phyloP scores from a whole-genome alignment of 768 basidiomycete species.

The Panellus pusillus region DNA sequence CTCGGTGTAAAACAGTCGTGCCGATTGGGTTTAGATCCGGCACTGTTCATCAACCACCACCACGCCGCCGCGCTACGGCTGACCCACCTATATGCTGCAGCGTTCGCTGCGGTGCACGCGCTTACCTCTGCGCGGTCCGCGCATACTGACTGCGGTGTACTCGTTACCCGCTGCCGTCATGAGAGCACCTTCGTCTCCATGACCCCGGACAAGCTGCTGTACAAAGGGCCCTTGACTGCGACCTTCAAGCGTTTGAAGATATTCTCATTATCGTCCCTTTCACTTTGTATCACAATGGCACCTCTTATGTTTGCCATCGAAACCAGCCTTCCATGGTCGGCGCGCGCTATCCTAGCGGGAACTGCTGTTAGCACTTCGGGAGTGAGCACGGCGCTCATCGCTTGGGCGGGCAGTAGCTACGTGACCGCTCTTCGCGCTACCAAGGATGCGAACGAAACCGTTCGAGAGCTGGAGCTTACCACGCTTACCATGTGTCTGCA shows the following conservation, averaged over 20 bases:
- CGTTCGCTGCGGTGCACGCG: constrained; percentile 16
- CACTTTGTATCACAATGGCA: constrained; percentile 63
- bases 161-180: not conserved
- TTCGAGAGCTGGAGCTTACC: constrained; percentile 66
- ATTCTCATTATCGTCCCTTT: constrained; percentile 79
- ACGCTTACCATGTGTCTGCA: constrained; percentile 63
- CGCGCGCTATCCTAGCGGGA: constrained; percentile 63
- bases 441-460: constrained; percentile 40
- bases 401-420: constrained; percentile 73
- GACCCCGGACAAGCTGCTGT: constrained; percentile 38
- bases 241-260: constrained; percentile 80
- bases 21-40: too few species aligned
- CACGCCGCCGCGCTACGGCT: too few species aligned
- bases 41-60: too few species aligned
- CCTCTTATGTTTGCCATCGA: constrained; percentile 85
- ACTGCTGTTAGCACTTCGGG: constrained; percentile 74
- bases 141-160: not conserved
- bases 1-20: too few species aligned
- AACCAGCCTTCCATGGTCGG: constrained; percentile 68
- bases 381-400: constrained; percentile 72
- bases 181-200: constrained; percentile 14
- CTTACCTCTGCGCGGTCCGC: not conserved
- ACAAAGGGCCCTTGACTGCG: constrained; percentile 67
- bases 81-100: constrained; percentile 5
- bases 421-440: constrained; percentile 62